Conservation (phyloP, 768 basidiomycete species). For the Termitomyces titanicus region DNA sequence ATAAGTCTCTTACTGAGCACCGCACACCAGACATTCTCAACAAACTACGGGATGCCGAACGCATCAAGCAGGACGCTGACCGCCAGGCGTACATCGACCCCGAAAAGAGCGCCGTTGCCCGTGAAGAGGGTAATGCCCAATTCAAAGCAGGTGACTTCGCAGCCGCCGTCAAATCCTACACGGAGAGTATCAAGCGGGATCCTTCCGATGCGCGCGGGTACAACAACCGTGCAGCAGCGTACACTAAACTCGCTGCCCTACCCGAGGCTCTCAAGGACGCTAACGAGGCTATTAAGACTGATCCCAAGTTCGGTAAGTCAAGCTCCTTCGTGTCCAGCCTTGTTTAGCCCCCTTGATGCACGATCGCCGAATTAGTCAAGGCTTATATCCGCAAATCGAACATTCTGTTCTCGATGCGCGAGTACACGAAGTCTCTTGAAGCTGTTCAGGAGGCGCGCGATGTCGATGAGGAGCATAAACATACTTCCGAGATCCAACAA, state of each 20-base stretch:
- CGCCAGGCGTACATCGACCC: conserved; percentile 86
- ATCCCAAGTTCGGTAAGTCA: conserved; percentile 73
- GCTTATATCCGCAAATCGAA: conserved; percentile 92
- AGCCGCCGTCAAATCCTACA: conserved; percentile 86
- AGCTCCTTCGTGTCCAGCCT: neutral
- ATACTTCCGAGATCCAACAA: conserved; percentile 77
- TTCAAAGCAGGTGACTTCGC: conserved; percentile 96
- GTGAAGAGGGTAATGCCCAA: conserved; percentile 88
- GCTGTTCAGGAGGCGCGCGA: conserved; percentile 75
- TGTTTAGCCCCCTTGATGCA: neutral
- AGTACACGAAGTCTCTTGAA: conserved; percentile 83
- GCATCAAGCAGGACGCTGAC: conserved; percentile 71
- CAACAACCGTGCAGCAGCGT: conserved; percentile 98
- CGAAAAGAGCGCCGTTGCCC: conserved; percentile 71
- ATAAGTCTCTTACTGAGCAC: conserved; percentile 94
- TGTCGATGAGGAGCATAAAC: conserved; percentile 77
- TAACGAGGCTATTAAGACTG: conserved; percentile 88
- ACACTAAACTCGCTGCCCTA: conserved; percentile 90
- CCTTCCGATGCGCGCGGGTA: conserved; percentile 89
- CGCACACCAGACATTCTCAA: conserved; percentile 89
- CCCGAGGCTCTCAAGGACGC: conserved; percentile 97
- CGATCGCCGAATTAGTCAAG: conserved; percentile 55
- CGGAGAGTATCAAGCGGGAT: conserved; percentile 95
- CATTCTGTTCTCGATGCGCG: conserved; percentile 87
- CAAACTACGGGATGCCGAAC: conserved; percentile 86